Evolutionary conservation across 345 rosid species (phyloP).

Genomic region (Lepidium africanum): DNA sequence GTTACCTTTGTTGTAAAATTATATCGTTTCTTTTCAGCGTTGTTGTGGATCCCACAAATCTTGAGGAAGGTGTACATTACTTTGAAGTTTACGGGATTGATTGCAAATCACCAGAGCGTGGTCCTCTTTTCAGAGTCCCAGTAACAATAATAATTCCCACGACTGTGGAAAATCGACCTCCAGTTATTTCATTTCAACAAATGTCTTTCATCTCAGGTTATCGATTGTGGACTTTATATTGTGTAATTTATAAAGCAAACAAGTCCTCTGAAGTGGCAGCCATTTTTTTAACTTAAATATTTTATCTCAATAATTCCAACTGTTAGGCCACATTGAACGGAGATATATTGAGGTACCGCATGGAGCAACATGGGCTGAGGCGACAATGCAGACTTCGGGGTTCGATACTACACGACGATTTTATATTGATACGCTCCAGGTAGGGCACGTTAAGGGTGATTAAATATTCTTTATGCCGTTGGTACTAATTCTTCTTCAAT

Average conservation of each 20-base stretch:
- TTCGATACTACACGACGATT: constrained; percentile 86
- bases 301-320: constrained; percentile 15
- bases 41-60: constrained; percentile 86
- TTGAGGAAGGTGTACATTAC: constrained; percentile 76
- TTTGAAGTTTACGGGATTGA: constrained; percentile 90
- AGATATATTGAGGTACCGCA: constrained; percentile 78
- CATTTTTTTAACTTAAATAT: background rate
- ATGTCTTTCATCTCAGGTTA: constrained; percentile 90
- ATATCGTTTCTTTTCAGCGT: constrained; percentile 49
- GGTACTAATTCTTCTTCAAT: constrained; percentile 27
- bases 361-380: constrained; percentile 97
- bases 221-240: constrained; percentile 1
- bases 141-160: constrained; percentile 78
- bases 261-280: background rate
- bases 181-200: constrained; percentile 52
- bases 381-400: constrained; percentile 71
- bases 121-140: constrained; percentile 85
- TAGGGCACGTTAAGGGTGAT: constrained; percentile 21
- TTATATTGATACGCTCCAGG: constrained; percentile 89
- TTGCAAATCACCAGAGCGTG: constrained; percentile 92
- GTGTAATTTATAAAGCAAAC: constrained; percentile 4
- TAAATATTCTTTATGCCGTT: background rate
- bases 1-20: constrained; percentile 4
- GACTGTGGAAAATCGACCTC: constrained; percentile 53
- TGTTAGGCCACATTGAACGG: constrained; percentile 81